Evolutionary conservation across 768 basidiomycete species (phyloP), one percentile per base, ranked within the genome.

Genomic region (Sutorius australiensis): DNA sequence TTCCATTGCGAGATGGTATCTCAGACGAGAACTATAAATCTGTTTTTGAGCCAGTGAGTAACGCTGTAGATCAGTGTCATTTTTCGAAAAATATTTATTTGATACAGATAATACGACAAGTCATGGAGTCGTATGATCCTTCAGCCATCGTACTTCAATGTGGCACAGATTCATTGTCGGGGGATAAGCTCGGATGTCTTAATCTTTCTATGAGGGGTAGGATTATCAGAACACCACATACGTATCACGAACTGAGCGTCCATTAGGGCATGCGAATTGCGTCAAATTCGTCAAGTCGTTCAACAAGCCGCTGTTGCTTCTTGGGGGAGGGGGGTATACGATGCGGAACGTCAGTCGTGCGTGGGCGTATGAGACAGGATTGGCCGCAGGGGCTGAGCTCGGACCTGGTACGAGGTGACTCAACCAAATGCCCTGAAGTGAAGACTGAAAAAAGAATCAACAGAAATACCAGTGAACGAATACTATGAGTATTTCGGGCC

Each of bases 401-500:
- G 87, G 84, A 17, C 78, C 84, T 61, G 84, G 95, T 94, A 73
- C 49, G 72, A 59, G 16, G 50, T 13, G 3, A 21, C 9, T 0
- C 10, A 9, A 31, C n/a, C 31, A 8, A 47, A 45, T n/a, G 46
- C 28, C 0, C 19, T 10, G 7, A 14, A 49, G n/a, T 10, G 34
- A 5, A 32, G 47, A 47, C 58, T 58, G 40, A 60, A 53, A 12
- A 24, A 27, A 7, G 19, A n/a, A 9, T 48, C 5, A 31, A n/a
- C 63, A 95, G 95, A 92, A 66, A 95, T 99, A 49, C 97, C 97
- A 3, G 87, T 95, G 58, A 99, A 98, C 64, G 97, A 99, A 72
- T 99, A 98, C 73, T 98, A 95, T 65, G 95, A 98, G 66, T 98
- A 98, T 71, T 98, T 98, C 69, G 97, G 97, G 0, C 97, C 97